phyloP scores from a whole-genome alignment of 2,329 filamentous ascomycete species.

The Metarhizium brunneum region DNA sequence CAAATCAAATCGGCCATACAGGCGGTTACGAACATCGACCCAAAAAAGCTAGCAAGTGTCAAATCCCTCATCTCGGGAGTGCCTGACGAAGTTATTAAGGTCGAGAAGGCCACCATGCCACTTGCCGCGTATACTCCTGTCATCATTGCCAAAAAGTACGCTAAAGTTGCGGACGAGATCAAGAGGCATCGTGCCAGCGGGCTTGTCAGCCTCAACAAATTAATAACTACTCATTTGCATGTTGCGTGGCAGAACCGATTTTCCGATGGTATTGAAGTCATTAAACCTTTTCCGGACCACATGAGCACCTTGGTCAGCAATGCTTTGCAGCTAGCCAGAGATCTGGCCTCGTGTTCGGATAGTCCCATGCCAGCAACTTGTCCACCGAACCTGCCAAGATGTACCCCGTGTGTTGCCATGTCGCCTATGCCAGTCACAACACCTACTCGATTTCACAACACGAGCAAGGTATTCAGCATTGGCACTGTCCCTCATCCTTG shows the following conservation, averaged over 20 bases:
- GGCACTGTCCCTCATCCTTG: slow-evolving; percentile 87
- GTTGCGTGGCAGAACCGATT: slow-evolving; percentile 76
- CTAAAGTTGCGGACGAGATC: slow-evolving; percentile 55
- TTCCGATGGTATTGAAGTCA: slow-evolving; percentile 64
- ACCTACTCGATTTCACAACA: slow-evolving; percentile 60
- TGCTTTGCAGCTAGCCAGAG: slow-evolving; percentile 62
- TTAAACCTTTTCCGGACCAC: slow-evolving; percentile 70
- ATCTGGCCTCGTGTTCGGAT: slow-evolving; percentile 65
- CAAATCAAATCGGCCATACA: slow-evolving; percentile 56
- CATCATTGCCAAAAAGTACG: slow-evolving; percentile 57
- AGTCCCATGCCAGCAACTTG: slow-evolving; percentile 69
- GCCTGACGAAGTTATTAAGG: slow-evolving; percentile 48
- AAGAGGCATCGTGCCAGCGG: slow-evolving; percentile 47
- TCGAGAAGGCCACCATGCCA: slow-evolving; percentile 55
- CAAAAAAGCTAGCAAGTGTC: slow-evolving; percentile 42
- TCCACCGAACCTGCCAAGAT: slow-evolving; percentile 70
- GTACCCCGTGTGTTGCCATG: slow-evolving; percentile 59
- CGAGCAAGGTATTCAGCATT: slow-evolving; percentile 66
- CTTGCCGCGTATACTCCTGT: slow-evolving; percentile 70
- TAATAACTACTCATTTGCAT: slow-evolving; percentile 83
- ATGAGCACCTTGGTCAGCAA: slow-evolving; percentile 64
- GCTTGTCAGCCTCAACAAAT: slow-evolving; percentile 54
- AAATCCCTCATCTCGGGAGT: slow-evolving; percentile 57
- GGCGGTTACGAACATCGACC: slow-evolving; percentile 39
- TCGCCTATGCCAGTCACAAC: slow-evolving; percentile 59